Conservation (phyloP, 768 basidiomycete genomes). For the Macrolepiota fuliginosa region DNA sequence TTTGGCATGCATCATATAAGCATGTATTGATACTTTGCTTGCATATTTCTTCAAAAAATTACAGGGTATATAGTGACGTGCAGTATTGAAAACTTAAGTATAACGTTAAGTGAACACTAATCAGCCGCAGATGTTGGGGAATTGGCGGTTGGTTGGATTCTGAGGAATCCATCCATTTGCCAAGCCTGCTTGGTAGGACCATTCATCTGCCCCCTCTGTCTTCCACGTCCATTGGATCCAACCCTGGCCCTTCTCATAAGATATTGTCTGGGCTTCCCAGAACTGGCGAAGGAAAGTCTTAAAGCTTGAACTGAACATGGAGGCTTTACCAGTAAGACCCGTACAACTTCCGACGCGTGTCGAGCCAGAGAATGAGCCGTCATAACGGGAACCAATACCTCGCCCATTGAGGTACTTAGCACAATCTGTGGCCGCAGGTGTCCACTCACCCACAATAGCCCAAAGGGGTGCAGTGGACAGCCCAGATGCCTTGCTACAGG, state of each 20-base stretch:
- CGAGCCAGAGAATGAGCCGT: constrained; percentile 65
- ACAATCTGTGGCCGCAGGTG: constrained; percentile 74
- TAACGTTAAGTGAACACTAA: not conserved
- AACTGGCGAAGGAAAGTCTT: constrained; percentile 78
- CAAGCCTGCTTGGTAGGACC: constrained; percentile 85
- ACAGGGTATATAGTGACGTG: not conserved
- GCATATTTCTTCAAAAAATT: no score
- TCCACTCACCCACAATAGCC: constrained; percentile 89
- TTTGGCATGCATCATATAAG: no score
- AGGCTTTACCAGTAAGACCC: constrained; percentile 71
- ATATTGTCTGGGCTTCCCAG: constrained; percentile 82
- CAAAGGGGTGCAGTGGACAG: constrained; percentile 63
- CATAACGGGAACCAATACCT: constrained; percentile 63
- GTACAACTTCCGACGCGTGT: constrained; percentile 69
- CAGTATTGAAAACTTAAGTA: not conserved
- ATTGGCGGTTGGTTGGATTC: constrained; percentile 44
- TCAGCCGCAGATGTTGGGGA: constrained; percentile 62
- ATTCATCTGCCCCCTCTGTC: constrained; percentile 80
- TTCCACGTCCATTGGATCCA: constrained; percentile 90
- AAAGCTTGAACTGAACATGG: constrained; percentile 71
- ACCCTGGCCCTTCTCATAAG: constrained; percentile 68
- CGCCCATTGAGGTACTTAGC: constrained; percentile 84
- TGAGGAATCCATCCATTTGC: constrained; percentile 82
- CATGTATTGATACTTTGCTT: no score
- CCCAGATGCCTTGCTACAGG: constrained; percentile 45